A percentile compares a stretch with the other conserved stretches of the same genome.
These are phyloP conservation scores for Dendrobium nobile DNA, from an alignment of 106 monocot species.

Conservation along the genomic window DNA sequence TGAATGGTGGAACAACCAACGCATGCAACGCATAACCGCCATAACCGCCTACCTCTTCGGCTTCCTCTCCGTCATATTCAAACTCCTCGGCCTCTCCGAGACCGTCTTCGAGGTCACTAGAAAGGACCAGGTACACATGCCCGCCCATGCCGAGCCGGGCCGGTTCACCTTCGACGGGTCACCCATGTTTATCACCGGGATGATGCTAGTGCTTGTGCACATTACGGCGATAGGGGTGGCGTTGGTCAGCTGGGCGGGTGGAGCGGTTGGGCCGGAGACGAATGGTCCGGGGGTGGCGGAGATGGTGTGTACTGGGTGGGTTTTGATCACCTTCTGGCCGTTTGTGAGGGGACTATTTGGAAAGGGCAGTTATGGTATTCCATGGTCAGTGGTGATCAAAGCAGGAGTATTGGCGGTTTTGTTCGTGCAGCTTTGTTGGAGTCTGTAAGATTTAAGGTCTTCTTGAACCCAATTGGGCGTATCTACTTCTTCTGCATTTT, in stretches of 20 bases:
- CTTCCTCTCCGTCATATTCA: slow-evolving; percentile 30
- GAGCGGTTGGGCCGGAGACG: not conserved
- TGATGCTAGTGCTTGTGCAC: slow-evolving; percentile 33
- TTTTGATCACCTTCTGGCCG: slow-evolving; percentile 42
- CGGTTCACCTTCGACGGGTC: slow-evolving; percentile 61
- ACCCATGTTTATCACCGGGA: slow-evolving; percentile 35
- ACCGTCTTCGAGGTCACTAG: slow-evolving; percentile 46
- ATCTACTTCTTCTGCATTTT: too few species aligned
- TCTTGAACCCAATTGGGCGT: too few species aligned
- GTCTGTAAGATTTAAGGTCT: too few species aligned
- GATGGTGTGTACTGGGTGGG: slow-evolving; percentile 26
- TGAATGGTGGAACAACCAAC: slow-evolving; percentile 60
- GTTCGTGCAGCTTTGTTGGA: slow-evolving; percentile 4
- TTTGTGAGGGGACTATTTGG: slow-evolving; percentile 47
- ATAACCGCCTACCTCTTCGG: slow-evolving; percentile 33
- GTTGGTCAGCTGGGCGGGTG: not conserved
- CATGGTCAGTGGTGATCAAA: slow-evolving; percentile 39
- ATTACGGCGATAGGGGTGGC: slow-evolving; percentile 3
- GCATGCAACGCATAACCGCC: slow-evolving; percentile 33
- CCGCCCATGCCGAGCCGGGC: not conserved
- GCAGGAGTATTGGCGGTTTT: slow-evolving; percentile 14
- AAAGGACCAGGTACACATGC: slow-evolving; percentile 24
- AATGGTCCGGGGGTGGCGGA: slow-evolving; percentile 26
- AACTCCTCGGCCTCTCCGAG: slow-evolving; percentile 37
- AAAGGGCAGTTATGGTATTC: slow-evolving; percentile 48